phyloP scores from a whole-genome alignment of 768 basidiomycete genomes.

The Pleurotus djamor region DNA sequence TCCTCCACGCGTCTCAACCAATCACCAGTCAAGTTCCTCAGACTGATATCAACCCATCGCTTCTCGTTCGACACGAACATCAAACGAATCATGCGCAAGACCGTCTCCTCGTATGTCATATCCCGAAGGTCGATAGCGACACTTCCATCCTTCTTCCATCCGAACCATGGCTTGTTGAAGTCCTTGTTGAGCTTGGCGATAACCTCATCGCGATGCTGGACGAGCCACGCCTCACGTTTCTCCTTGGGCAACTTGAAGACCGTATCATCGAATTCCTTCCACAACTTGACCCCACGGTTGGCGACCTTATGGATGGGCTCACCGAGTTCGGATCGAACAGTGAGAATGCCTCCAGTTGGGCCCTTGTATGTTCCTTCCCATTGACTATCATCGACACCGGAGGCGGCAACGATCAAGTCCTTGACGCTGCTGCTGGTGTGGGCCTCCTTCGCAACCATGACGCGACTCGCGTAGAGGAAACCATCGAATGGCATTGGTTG shows the following conservation, averaged over 20 bases:
- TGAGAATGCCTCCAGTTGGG: constrained; percentile 94
- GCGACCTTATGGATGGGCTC: constrained; percentile 99
- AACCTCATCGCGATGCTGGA: constrained; percentile 83
- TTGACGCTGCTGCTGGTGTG: constrained; percentile 95
- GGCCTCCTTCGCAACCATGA: constrained; percentile 99
- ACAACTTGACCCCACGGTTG: constrained; percentile 93
- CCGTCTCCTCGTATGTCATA: constrained; percentile 99
- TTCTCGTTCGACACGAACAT: constrained; percentile 93
- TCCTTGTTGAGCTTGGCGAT: constrained; percentile 92
- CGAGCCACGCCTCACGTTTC: constrained; percentile 88
- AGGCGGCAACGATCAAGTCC: constrained; percentile 91
- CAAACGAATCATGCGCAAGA: constrained; percentile 85
- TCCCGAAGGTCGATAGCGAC: constrained; percentile 86
- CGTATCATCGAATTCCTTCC: constrained; percentile 98
- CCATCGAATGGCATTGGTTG: constrained; percentile 99
- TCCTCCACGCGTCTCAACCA: constrained; percentile 97
- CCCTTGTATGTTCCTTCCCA: constrained; percentile 97
- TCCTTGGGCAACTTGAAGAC: constrained; percentile 96
- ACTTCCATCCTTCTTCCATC: constrained; percentile 89
- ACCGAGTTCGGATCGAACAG: constrained; percentile 95
- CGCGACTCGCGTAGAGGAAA: constrained; percentile 92
- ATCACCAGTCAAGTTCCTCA: constrained; percentile 94
- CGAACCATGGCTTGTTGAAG: constrained; percentile 97
- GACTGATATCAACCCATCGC: constrained; percentile 90
- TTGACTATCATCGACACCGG: constrained; percentile 85